Evolutionary conservation across 192 early-diverging fungal species (phyloP).

Genomic region (Coemansia sp.): DNA sequence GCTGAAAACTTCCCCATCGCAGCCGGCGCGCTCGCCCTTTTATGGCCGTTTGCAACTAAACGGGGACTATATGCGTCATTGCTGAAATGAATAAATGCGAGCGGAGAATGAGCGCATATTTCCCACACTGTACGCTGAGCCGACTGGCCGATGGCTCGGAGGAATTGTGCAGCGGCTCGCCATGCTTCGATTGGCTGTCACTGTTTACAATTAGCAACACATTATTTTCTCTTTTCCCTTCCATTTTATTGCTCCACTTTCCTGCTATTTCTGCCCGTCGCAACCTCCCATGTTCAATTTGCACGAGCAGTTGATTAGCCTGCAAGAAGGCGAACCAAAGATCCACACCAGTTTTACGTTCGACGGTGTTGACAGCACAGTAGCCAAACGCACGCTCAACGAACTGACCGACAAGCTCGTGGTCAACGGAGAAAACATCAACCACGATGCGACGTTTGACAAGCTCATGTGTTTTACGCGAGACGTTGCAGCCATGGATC

Average conservation of each 20-base stretch:
- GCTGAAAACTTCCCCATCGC: neutral
- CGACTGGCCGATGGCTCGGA: neutral
- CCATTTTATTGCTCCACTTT: conserved; percentile 4
- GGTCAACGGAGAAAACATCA: conserved; percentile 41
- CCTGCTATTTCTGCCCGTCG: neutral
- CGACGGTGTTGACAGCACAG: conserved; percentile 31
- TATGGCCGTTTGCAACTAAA: neutral
- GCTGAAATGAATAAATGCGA: neutral
- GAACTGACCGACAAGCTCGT: conserved; percentile 54
- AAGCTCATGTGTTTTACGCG: conserved; percentile 45
- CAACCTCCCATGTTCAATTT: conserved; percentile 44
- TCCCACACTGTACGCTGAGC: neutral
- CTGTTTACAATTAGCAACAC: neutral
- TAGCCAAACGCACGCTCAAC: conserved; percentile 55
- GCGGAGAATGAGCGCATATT: neutral
- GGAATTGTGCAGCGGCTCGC: neutral
- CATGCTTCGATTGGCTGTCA: neutral
- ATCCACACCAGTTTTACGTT: conserved; percentile 46
- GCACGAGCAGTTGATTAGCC: conserved; percentile 60
- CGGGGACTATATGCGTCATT: neutral
- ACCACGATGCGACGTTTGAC: conserved; percentile 25
- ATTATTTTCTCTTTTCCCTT: neutral
- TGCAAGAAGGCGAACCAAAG: conserved; percentile 58
- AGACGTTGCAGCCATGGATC: conserved; percentile 50
- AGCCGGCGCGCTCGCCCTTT: neutral